These are phyloP conservation scores for Ogataea hybrid DNA, from an alignment of 1,139 yeast species.

Conservation along the genomic window DNA sequence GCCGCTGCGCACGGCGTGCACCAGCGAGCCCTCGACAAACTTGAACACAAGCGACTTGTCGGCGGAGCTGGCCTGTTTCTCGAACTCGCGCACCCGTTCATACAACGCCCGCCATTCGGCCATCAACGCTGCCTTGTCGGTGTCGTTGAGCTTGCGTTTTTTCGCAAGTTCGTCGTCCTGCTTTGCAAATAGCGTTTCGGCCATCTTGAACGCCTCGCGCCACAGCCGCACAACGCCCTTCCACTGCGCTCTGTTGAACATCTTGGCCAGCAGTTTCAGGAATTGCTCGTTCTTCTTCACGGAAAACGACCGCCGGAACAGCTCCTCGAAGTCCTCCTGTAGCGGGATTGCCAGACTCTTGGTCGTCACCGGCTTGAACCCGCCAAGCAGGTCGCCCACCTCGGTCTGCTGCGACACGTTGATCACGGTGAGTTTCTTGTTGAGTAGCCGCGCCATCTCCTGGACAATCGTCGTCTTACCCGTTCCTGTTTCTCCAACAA, in stretches of 20 bases:
- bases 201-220: slow-evolving; percentile 84
- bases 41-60: slow-evolving; percentile 82
- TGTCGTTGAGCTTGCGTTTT: slow-evolving; percentile 56
- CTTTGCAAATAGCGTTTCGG: slow-evolving; percentile 43
- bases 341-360: slow-evolving; percentile 81
- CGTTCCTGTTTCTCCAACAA: slow-evolving; percentile 99
- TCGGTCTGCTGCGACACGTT: slow-evolving; percentile 98
- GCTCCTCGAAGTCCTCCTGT: slow-evolving; percentile 72
- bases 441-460: slow-evolving; percentile 76
- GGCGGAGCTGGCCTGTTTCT: slow-evolving; percentile 61
- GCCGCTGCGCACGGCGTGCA: slow-evolving; percentile 88
- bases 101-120: slow-evolving; percentile 68
- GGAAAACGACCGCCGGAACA: slow-evolving; percentile 81
- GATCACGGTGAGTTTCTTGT: slow-evolving; percentile 79
- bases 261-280: slow-evolving; percentile 62
- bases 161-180: slow-evolving; percentile 46
- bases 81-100: slow-evolving; percentile 59
- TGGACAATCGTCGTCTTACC: slow-evolving; percentile 98
- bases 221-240: slow-evolving; percentile 76
- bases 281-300: slow-evolving; percentile 83
- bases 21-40: slow-evolving; percentile 91
- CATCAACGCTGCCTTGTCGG: slow-evolving; percentile 48
- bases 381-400: slow-evolving; percentile 91
- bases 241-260: slow-evolving; percentile 82
- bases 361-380: slow-evolving; percentile 90